Base-by-base conservation (phyloP, 257 asterid species). In the Sherardia arvensis region DNA sequence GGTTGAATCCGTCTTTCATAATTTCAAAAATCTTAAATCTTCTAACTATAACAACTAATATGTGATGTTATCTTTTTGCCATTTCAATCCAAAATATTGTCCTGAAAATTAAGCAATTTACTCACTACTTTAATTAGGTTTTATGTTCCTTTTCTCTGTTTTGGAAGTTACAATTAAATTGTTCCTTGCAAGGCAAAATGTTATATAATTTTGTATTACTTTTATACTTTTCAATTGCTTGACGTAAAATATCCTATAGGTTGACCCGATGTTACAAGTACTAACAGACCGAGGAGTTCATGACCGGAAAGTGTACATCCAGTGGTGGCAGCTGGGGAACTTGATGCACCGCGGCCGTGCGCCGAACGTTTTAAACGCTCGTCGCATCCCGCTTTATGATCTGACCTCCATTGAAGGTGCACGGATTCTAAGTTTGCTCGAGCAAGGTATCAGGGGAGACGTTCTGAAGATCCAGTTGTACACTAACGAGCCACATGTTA, bases 281-380 rank as follows among this genome's bases (percentile, higher is more conserved):
- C 73, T 88, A 0, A 64, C 65, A 10, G 66, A 20, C 66, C 32
- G 66, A 69, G 66, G 66, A 29, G 78, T 91, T 25, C 69, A 81
- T 8, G 85, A 86, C 30, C 79, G 94, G 75, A 73, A 77, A 68
- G 90, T 91, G 45, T 62, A 85, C 17, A 80, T 88, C 48, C 85
- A 78, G 43, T 87, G 96, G 96, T 83, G 94, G 91, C 94, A 7
- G 78, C 85, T 66, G 83, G 96, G 96, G 71, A 58, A 58, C 20
- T 58, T 28, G 62, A 27, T 84, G 33, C 71, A 75, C 45, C 88
- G 95, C 32, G 78, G 80, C 32, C 90, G 88, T 26, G 49, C 81
- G 25, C 67, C 85, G 8, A 90, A 90, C 20, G 93, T 80, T 40
- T 59, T 72, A 60, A 80, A 77, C 59, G 73, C 85, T 9, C 75